Evolutionary conservation across 2,329 filamentous ascomycete species (phyloP).

Genomic region (Xylaria sp.): DNA sequence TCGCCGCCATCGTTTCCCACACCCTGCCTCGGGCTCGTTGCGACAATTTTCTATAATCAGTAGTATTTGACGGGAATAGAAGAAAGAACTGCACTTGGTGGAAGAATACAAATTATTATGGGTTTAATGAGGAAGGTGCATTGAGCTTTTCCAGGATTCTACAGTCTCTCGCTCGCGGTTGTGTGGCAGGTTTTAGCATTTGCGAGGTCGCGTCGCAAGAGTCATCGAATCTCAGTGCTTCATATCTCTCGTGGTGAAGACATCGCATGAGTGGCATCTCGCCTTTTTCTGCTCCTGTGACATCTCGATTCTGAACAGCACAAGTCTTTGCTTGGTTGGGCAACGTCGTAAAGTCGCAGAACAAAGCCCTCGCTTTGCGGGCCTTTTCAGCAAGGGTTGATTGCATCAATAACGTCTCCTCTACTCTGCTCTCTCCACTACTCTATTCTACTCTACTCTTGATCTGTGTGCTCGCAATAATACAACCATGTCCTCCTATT

Average conservation of each 20-base stretch:
- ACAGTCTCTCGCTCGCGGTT: conserved; percentile 39
- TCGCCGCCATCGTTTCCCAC: conserved; percentile 10
- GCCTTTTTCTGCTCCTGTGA: conserved; percentile 43
- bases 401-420: conserved; percentile 25
- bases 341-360: conserved; percentile 31
- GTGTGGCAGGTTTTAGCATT: conserved; percentile 40
- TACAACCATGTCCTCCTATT: conserved; percentile 44
- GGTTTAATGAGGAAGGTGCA: conserved; percentile 37
- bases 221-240: conserved; percentile 44
- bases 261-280: conserved; percentile 43
- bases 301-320: conserved; percentile 38
- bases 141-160: conserved; percentile 39
- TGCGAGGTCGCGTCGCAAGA: conserved; percentile 40
- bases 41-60: conserved; percentile 36
- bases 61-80: conserved; percentile 35
- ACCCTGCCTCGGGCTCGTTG: background rate
- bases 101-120: conserved; percentile 32
- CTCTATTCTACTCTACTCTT: conserved; percentile 28
- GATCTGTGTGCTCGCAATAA: conserved; percentile 38
- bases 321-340: conserved; percentile 17
- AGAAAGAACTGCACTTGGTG: conserved; percentile 30
- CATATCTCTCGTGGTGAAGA: conserved; percentile 46
- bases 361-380: conserved; percentile 31
- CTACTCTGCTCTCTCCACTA: conserved; percentile 1
- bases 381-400: conserved; percentile 15